Evolutionary conservation across 331 rosid species (phyloP), one percentile per base, ranked within the genome.

Genomic region (Acacia pycnantha): DNA sequence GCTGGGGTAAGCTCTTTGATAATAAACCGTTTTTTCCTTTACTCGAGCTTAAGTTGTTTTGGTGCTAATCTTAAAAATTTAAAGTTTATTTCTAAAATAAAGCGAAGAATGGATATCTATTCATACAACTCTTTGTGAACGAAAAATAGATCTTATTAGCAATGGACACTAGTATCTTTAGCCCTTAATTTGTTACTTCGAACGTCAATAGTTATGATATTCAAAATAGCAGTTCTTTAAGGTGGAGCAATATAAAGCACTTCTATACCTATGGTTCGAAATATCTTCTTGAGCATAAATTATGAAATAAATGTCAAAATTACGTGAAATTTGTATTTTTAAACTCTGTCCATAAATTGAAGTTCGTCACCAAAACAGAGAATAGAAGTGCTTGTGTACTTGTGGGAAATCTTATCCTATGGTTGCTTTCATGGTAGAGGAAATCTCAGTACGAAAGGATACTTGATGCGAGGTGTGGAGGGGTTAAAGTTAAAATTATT

Each of bases 1-100:
- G 31, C 89, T 33, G 92, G 97, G 97, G 97, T 92, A 81, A 82
- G 90, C 68, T 46, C 69, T 40, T 65, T 0, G 12, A 65, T 5
- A 33, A 18, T 4, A 69, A n/a, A 11, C 74, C 6, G 11, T 53
- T 54, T 21, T 56, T 8, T 24, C 4, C 40, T 11, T 70, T 0
- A 68, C 50, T 68, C 73, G 7, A 37, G 50, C 1, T 51, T 21
- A 2, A 2, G 69, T 12, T 8, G 11, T 12, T n/a, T n/a, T n/a
- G n/a, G 70, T 11, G 31, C 18, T 22, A 62, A 29, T 31, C 44
- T 33, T 33, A 33, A 16, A 65, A 31, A 6, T 65, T 14, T 7
- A 3, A 31, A 65, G 44, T 65, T 31, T 11, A 16, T 65, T 65
- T 65, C 11, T 5, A 15, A 64, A 14, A 8, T 15, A 65, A 62